Conservation (phyloP, 2,329 filamentous ascomycete species). For the Talaromyces atroroseus region DNA sequence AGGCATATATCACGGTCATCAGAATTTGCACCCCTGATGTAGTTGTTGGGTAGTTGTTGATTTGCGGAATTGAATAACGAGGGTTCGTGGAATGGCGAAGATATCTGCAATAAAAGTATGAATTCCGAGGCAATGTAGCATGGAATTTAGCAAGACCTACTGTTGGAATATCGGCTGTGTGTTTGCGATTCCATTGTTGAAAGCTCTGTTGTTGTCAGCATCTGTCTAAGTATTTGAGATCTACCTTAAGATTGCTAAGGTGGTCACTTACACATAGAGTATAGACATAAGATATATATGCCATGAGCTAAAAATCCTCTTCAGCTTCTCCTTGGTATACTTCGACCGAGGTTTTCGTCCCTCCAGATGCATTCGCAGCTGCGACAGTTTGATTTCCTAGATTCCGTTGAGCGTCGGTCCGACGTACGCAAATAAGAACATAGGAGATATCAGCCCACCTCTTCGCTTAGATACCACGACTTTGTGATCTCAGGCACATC, state of each 20-base stretch:
- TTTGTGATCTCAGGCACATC: conserved; percentile 48
- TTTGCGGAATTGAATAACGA: conserved; percentile 42
- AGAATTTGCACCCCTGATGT: conserved; percentile 52
- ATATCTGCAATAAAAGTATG: conserved; percentile 3
- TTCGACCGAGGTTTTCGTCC: conserved; percentile 42
- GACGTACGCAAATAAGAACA: background rate
- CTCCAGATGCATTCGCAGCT: conserved; percentile 48
- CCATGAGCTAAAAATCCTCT: conserved; percentile 59
- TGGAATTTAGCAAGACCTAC: conserved; percentile 18
- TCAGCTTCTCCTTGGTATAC: conserved; percentile 49
- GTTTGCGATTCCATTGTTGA: conserved; percentile 55
- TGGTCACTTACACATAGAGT: conserved; percentile 50
- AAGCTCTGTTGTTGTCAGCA: conserved; percentile 34
- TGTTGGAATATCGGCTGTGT: conserved; percentile 53
- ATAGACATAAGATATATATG: conserved; percentile 56
- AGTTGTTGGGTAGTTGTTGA: conserved; percentile 56
- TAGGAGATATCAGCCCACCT: conserved; percentile 21
- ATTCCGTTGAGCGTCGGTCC: background rate
- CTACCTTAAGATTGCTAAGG: too few relatives aligned
- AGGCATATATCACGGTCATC: conserved; percentile 59
- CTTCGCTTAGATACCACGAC: conserved; percentile 44
- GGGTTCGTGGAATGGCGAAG: conserved; percentile 33
- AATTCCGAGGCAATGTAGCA: too few relatives aligned
- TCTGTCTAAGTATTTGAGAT: too few relatives aligned
- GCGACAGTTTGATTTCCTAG: conserved; percentile 42